Percentiles rank a stretch among this genome's conserved stretches.
These are phyloP conservation scores for Saccharomyces jurei DNA, from an alignment of 805 yeast genomes.

Conservation along the genomic window DNA sequence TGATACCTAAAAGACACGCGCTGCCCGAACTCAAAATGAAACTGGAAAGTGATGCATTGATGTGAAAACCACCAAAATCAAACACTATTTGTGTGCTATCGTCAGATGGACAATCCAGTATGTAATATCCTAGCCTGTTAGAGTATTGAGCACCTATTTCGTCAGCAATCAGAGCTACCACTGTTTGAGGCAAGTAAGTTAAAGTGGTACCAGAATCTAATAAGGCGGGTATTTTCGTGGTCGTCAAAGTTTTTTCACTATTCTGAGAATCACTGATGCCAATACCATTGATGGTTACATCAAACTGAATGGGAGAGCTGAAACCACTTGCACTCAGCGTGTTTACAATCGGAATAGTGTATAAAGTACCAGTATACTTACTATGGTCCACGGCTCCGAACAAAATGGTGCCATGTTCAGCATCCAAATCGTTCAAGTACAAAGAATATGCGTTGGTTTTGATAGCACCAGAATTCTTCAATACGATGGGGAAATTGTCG, in stretches of 20 bases:
- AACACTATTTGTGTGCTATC: slow-evolving; percentile 33
- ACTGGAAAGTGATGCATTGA: slow-evolving; percentile 41
- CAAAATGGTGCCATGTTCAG: slow-evolving; percentile 45
- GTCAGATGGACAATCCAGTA: slow-evolving; percentile 34
- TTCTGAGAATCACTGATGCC: not conserved
- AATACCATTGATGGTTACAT: slow-evolving; percentile 7
- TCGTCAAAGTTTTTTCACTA: slow-evolving; percentile 14
- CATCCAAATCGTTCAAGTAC: slow-evolving; percentile 40
- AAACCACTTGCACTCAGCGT: slow-evolving; percentile 12
- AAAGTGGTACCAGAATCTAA: slow-evolving; percentile 52
- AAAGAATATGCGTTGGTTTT: slow-evolving; percentile 49
- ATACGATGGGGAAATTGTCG: slow-evolving; percentile 53
- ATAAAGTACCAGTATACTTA: slow-evolving; percentile 47
- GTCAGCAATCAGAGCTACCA: slow-evolving; percentile 18
- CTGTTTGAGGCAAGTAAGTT: slow-evolving; percentile 38
- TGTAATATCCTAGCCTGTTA: slow-evolving; percentile 34
- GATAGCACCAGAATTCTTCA: slow-evolving; percentile 43
- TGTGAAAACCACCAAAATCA: slow-evolving; percentile 50
- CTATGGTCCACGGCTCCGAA: slow-evolving; percentile 69
- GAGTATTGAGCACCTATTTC: slow-evolving; percentile 38
- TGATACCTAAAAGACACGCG: slow-evolving; percentile 39
- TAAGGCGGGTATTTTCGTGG: slow-evolving; percentile 31
- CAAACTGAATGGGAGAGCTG: slow-evolving; percentile 14
- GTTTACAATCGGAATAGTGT: slow-evolving; percentile 46
- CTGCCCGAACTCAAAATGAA: slow-evolving; percentile 19